A percentile compares a stretch with the other conserved stretches of the same genome.
Conservation (phyloP, 2,329 filamentous ascomycete species). For the Talaromyces sp. region DNA sequence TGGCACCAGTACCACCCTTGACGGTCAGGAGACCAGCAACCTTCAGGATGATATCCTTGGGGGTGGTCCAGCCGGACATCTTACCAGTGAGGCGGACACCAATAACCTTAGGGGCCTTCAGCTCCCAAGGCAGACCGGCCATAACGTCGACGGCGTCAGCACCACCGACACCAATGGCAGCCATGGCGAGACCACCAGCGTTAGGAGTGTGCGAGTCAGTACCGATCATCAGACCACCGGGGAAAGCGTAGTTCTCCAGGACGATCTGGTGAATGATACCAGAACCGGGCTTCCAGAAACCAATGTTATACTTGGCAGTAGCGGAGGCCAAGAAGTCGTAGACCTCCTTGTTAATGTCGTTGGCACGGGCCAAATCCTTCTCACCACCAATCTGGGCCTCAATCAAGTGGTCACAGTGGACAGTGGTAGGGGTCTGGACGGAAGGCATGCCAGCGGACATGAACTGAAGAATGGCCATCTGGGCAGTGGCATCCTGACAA, state of each 20-base stretch:
- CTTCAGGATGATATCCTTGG: conserved; percentile 92
- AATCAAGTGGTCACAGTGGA: conserved; percentile 99
- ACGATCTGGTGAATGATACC: conserved; percentile 99
- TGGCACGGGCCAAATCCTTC: conserved; percentile 89
- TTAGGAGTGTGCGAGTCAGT: conserved; percentile 98
- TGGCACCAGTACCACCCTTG: conserved; percentile 87
- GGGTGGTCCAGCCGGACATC: conserved; percentile 86
- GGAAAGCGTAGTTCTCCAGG: conserved; percentile 99
- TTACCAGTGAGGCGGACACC: conserved; percentile 56
- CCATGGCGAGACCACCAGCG: conserved; percentile 88
- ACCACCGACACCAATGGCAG: conserved; percentile 95
- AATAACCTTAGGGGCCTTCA: conserved; percentile 84
- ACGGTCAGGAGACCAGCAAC: conserved; percentile 90
- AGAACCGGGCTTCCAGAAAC: conserved; percentile 98
- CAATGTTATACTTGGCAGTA: conserved; percentile 99
- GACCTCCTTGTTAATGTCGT: conserved; percentile 97
- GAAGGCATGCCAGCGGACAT: conserved; percentile 98
- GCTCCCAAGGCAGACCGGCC: conserved; percentile 94
- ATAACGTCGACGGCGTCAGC: conserved; percentile 96
- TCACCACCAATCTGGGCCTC: conserved; percentile 91
- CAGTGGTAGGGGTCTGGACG: conserved; percentile 90
- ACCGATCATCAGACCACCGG: conserved; percentile 94
- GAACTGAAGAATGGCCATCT: conserved; percentile 99
- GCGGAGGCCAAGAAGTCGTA: conserved; percentile 94
- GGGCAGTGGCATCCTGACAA: conserved; percentile 98